Evolutionary conservation across 192 early-diverging fungal genomes (phyloP).

Genomic region (Coemansia sp.): DNA sequence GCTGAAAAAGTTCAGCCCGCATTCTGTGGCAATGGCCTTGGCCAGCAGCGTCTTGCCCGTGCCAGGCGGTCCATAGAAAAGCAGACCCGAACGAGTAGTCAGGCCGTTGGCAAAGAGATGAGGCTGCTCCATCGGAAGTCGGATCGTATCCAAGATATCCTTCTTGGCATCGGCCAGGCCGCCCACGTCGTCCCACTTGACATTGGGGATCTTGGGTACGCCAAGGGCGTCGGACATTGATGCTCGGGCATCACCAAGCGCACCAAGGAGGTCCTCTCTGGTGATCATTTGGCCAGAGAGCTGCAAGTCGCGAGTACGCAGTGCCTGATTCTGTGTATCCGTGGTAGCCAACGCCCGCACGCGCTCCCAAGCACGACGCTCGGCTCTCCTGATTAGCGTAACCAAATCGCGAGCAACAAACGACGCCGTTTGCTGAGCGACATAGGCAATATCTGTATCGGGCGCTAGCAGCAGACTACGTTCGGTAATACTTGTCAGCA

Average conservation of each 20-base stretch:
- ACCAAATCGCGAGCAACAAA: conserved; percentile 84
- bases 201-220: conserved; percentile 97
- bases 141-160: conserved; percentile 93
- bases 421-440: conserved; percentile 92
- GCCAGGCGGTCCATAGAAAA: conserved; percentile 96
- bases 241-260: conserved; percentile 73
- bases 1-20: conserved; percentile 96
- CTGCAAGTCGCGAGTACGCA: conserved; percentile 55
- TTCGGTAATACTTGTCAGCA: conserved; percentile 60
- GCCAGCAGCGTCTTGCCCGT: conserved; percentile 98
- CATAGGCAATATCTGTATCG: conserved; percentile 68
- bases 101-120: conserved; percentile 93
- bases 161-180: conserved; percentile 90
- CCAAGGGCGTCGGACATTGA: conserved; percentile 90
- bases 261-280: conserved; percentile 74
- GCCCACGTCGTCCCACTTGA: conserved; percentile 98
- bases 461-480: conserved; percentile 59
- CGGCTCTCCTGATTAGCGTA: conserved; percentile 72
- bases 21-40: conserved; percentile 97
- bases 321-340: neutral
- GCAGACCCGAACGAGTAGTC: conserved; percentile 89
- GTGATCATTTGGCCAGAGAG: conserved; percentile 74
- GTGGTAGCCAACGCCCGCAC: conserved; percentile 4
- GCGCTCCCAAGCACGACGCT: conserved; percentile 61
- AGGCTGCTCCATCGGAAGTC: conserved; percentile 92